These are phyloP conservation scores for Lagenidium giganteum DNA, from an alignment of 352 stramenopile genomes.

Conservation along the genomic window DNA sequence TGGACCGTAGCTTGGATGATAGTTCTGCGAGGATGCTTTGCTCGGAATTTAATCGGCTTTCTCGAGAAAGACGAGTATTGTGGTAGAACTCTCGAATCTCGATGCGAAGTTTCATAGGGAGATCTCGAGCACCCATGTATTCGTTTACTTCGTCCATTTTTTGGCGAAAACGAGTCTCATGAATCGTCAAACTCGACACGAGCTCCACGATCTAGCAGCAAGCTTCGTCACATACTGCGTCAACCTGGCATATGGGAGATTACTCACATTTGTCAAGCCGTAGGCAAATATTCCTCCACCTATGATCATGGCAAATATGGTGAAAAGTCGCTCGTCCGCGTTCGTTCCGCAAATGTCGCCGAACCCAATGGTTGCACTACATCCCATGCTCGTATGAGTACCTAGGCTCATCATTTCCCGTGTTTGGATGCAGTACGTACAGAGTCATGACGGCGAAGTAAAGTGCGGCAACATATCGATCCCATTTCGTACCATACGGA, in stretches of 20 bases:
- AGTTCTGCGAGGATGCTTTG: slow-evolving; percentile 57
- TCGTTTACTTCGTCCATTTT: slow-evolving; percentile 81
- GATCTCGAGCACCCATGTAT: slow-evolving; percentile 69
- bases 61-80: slow-evolving; percentile 57
- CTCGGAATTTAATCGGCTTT: slow-evolving; percentile 62
- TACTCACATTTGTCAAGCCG: slow-evolving; percentile 68
- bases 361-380: slow-evolving; percentile 51
- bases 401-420: neutral
- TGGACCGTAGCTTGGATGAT: slow-evolving; percentile 63
- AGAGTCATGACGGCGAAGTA: slow-evolving; percentile 74
- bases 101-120: slow-evolving; percentile 56
- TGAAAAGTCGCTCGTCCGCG: slow-evolving; percentile 55
- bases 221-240: neutral
- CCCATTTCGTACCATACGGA: slow-evolving; percentile 28
- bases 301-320: slow-evolving; percentile 69
- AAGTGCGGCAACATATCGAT: slow-evolving; percentile 60
- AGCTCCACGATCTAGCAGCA: slow-evolving; percentile 54
- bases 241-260: neutral
- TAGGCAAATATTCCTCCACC: slow-evolving; percentile 74
- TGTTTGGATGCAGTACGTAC: slow-evolving; percentile 18
- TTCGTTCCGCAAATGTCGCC: slow-evolving; percentile 43
- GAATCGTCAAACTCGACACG: slow-evolving; percentile 61
- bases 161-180: slow-evolving; percentile 56
- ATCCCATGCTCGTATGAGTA: neutral
- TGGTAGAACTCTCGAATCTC: slow-evolving; percentile 81